Evolutionary conservation across 495 filamentous ascomycete genomes (phyloP).

Genomic region (Neurospora pannonica): DNA sequence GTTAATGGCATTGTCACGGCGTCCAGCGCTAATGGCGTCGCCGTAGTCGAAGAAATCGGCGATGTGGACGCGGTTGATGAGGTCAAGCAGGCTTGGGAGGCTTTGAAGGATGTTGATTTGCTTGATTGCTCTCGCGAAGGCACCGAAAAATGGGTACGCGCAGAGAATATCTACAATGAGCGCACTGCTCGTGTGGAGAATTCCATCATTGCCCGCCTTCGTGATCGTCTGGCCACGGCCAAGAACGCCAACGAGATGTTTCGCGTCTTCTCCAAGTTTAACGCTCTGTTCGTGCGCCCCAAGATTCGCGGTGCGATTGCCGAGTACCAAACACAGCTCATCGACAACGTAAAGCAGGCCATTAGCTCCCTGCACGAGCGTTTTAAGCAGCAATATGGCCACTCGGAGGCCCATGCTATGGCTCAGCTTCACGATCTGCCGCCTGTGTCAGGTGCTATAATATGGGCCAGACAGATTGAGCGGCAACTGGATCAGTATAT

Average conservation of each 20-base stretch:
- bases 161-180: slow-evolving; percentile 92
- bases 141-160: slow-evolving; percentile 80
- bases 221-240: slow-evolving; percentile 87
- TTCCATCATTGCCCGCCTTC: slow-evolving; percentile 89
- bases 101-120: slow-evolving; percentile 86
- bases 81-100: slow-evolving; percentile 86
- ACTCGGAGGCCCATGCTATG: slow-evolving; percentile 96
- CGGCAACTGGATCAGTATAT: slow-evolving; percentile 89
- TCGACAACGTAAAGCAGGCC: slow-evolving; percentile 93
- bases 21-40: slow-evolving; percentile 48
- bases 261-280: slow-evolving; percentile 98
- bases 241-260: slow-evolving; percentile 99
- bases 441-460: slow-evolving; percentile 90
- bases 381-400: slow-evolving; percentile 97
- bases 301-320: slow-evolving; percentile 96
- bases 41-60: slow-evolving; percentile 84
- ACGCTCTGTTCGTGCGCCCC: slow-evolving; percentile 91
- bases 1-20: slow-evolving; percentile 40
- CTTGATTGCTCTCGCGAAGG: slow-evolving; percentile 85
- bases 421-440: slow-evolving; percentile 90
- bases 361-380: slow-evolving; percentile 88
- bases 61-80: slow-evolving; percentile 98
- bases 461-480: slow-evolving; percentile 96
- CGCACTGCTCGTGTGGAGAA: slow-evolving; percentile 95
- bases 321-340: slow-evolving; percentile 94